Evolutionary conservation across 2,329 filamentous ascomycete species (phyloP).

Genomic region (Hypomyces perniciosus): DNA sequence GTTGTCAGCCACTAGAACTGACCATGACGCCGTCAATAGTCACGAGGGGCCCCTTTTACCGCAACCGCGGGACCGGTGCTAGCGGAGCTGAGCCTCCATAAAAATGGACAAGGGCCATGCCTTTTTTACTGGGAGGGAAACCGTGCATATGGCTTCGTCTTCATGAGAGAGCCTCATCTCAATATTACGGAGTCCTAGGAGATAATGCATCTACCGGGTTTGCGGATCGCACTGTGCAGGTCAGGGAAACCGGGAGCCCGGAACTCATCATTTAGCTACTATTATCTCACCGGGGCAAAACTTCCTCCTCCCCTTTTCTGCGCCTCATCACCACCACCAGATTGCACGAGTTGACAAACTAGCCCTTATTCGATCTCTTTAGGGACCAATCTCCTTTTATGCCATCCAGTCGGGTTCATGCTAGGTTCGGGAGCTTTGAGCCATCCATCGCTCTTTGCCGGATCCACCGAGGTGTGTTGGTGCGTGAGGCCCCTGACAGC

Average conservation of each 20-base stretch:
- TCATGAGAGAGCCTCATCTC: too few species aligned
- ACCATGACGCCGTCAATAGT: neutral
- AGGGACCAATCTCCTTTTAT: conserved; percentile 6
- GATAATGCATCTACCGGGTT: too few species aligned
- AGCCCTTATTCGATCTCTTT: conserved; percentile 5
- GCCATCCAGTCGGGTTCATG: neutral
- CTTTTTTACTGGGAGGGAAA: neutral
- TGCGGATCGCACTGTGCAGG: too few species aligned
- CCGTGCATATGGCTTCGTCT: too few species aligned
- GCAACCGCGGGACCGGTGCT: neutral
- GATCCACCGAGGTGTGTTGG: neutral
- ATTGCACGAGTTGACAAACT: neutral
- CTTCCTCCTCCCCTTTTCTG: neutral
- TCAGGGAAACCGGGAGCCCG: too few species aligned
- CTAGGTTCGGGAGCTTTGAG: conserved; percentile 1
- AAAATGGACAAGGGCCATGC: neutral
- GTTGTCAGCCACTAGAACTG: neutral
- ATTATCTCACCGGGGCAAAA: too few species aligned
- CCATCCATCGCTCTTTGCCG: conserved; percentile 1
- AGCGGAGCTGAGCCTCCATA: too few species aligned
- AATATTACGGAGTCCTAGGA: too few species aligned
- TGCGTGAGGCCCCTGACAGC: neutral
- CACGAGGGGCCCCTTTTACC: neutral
- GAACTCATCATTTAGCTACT: too few species aligned
- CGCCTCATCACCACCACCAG: neutral